Evolutionary conservation across 2,329 filamentous ascomycete species (phyloP), one percentile per base, ranked within the genome.

Genomic region (Pyricularia sp.): DNA sequence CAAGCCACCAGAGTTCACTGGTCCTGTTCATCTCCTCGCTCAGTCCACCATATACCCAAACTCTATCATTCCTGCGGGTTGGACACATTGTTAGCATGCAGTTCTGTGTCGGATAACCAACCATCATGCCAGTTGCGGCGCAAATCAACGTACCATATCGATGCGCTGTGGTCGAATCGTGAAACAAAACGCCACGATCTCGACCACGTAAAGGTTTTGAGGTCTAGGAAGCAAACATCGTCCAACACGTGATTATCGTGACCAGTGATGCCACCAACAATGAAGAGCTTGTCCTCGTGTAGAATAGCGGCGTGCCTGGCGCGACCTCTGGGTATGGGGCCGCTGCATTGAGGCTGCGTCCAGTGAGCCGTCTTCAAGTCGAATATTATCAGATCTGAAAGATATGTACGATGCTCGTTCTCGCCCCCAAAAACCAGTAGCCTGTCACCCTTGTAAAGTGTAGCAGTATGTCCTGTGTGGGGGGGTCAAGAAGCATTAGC

Each of bases 151-250:
- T 67, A 76, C 88, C 93, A 97, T 66, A 99, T 88, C 82, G 93
- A 97, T 64, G 90, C 92, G 19, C 91, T 92, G 73, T 99, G 94
- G 71, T 99, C 94, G 73, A 96, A 99, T 53, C 94, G 86, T 62
- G 90, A 88, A 30, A 97, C 93, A 73, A 99, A 99, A 67, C 88
- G 90, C 94, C 94, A 99, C 55, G 91, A 88, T 65, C 91, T 87
- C 65, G 93, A 97, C 94, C 94, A 99, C 0, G 93, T 96, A 82
- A 91, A 97, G 1, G 94, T 97, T 79, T 96, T 97, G 61, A 99
- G 81, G 73, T 99, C 94, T 62, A 99, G 84, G 72, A 96, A 99
- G 78, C 92, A 96, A 63, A 99, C 91, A 73, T 99, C 94, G 73
- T 97, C 93, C 62, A 97, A 81, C 28, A 97, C 93, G 70, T 91